Base-by-base conservation (phyloP, 331 rosid genomes). In the Malus hybrid region DNA sequence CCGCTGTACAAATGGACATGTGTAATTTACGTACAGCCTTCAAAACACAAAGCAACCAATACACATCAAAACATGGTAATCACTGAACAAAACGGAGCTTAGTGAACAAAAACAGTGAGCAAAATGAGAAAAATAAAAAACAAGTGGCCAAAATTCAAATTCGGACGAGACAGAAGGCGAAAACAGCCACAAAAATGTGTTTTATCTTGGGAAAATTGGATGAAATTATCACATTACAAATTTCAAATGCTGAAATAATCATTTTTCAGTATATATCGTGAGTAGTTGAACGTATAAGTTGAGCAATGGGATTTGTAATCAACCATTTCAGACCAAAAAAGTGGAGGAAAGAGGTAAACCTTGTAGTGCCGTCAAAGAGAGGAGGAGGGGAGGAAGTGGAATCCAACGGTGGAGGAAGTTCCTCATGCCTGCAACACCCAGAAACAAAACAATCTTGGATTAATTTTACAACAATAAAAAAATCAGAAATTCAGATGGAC, bases 321-420 rank as follows among this genome's bases (percentile, higher is more conserved):
- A 34, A 7, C 39, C 39, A 14, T 50, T 14, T 6, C 57, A 52
- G 57, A 52, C 20, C 57, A 8, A 50, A 9, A 67, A 72, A 55
- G 5, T 11, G 42, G 39, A 27, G 13, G 19, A 20, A 19, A 7
- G 56, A 67, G 71, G 10, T 19, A 55, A 81, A 93, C 96, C 98
- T 91, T 74, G 93, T 87, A 44, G 98, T 91, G 80, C 97, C 98
- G 67, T 93, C 97, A 59, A 93, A 93, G 36, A 91, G 79, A 63
- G 96, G 79, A 69, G 97, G 98, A 65, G 79, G 96, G 11, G 76
- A 79, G 64, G 98, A 83, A 28, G 82, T 64, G 78, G 92, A 84
- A 70, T 87, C 85, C 74, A 93, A 65, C 0, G 85, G 20, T 0
- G 89, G 79, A 24, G 93, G 89, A 75, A 57, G 89, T 71, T 42